Conservation (phyloP, 306 rosid species). For the Ochetophila trinervis region DNA sequence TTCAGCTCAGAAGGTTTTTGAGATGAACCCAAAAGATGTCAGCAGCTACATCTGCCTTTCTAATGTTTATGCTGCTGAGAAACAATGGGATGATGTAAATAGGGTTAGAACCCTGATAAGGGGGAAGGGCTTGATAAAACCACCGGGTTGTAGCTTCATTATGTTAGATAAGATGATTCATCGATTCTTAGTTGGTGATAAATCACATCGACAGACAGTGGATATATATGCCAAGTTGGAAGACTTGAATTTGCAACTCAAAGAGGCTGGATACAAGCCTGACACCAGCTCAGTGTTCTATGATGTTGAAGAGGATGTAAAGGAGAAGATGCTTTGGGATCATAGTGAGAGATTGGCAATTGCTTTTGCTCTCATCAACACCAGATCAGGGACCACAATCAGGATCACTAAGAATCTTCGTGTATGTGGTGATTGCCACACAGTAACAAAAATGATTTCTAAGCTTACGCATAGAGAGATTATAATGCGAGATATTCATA, state of each 20-base stretch:
- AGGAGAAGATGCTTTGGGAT: conserved; percentile 66
- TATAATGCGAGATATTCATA: conserved; percentile 52
- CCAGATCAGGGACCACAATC: conserved; percentile 42
- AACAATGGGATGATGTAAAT: conserved; percentile 58
- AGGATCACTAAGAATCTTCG: conserved; percentile 64
- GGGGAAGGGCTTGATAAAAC: conserved; percentile 41
- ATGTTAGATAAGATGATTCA: conserved; percentile 55
- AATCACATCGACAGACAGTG: conserved; percentile 43
- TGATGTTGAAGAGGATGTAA: conserved; percentile 52
- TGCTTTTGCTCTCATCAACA: conserved; percentile 50
- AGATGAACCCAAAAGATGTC: conserved; percentile 45
- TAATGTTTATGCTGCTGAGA: conserved; percentile 56
- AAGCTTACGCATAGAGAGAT: conserved; percentile 41
- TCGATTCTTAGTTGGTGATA: conserved; percentile 53
- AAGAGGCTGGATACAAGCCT: conserved; percentile 54
- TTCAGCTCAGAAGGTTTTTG: conserved; percentile 49
- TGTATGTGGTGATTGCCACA: conserved; percentile 56
- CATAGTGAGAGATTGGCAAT: conserved; percentile 60
- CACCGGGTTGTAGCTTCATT: conserved; percentile 53
- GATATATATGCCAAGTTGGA: conserved; percentile 43
- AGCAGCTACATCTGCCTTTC: conserved; percentile 64
- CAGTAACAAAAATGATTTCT: conserved; percentile 47
- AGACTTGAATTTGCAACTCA: conserved; percentile 44
- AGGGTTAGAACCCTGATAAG: conserved; percentile 45
- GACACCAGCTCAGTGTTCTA: conserved; percentile 55